Evolutionary conservation across 345 rosid genomes (phyloP), one percentile per base, ranked within the genome.

Genomic region (Salix viminalis): DNA sequence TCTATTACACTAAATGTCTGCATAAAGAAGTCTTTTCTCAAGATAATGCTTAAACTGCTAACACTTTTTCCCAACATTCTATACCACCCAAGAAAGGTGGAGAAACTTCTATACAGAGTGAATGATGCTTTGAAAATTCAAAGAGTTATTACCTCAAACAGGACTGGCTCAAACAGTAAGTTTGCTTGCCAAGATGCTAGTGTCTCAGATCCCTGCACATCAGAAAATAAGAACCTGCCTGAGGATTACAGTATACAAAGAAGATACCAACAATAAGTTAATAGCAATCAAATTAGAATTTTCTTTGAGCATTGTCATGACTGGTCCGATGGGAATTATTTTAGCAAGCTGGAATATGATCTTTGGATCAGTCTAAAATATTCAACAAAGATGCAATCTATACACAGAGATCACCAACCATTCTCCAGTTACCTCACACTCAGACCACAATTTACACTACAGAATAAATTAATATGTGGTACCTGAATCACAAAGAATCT

Each of bases 171-270:
- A 74, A 96, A 96, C 24, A 96, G 90, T 74, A 96, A 85, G 75
- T 96, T 96, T 52, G 98, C 98, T 87, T 92, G 88, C 99, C 98
- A 96, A 61, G 99, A 94, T 24, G 97, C 94, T 71, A 94, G 76
- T 42, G 98, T 86, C 82, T 92, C 97, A 1, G 99, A 96, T 44
- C 99, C 99, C 94, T 95, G 86, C 82, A 74, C 48, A 76, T 56
- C 42, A 67, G 32, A 80, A n/a, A 26, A 41, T 14, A 67, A 2
- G 12, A 64, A 61, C 34, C n/a, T 19, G 5, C 48, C 30, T 34
- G 50, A 60, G 67, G 34, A 61, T 65, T 32, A 39, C 8, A 24
- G 2, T 15, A 71, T 19, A 36, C 16, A 75, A 23, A 66, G 46
- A 21, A 14, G 6, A 65, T 34, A 32, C 15, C 48, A 50, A 10